Conservation (phyloP, 108 stramenopile genomes). For the Skeletonema potamos region DNA sequence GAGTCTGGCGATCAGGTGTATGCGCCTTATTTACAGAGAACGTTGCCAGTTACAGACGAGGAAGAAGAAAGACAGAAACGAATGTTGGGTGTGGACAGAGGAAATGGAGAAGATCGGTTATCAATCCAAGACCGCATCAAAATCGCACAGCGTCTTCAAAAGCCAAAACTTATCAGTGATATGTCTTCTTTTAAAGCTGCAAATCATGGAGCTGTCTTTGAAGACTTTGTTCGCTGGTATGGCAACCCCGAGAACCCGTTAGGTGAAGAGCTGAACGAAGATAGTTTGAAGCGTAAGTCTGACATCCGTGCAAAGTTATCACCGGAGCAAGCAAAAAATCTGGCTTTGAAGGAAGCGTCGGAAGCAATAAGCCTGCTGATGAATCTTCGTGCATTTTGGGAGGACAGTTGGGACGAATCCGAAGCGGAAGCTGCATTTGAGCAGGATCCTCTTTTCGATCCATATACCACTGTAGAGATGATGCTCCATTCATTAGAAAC, state of each 20-base stretch:
- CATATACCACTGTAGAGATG: conserved; percentile 74
- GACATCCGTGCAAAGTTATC: conserved; percentile 27
- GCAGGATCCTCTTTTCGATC: conserved; percentile 81
- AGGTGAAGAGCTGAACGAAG: conserved; percentile 57
- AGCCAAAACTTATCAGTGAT: conserved; percentile 79
- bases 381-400: conserved; percentile 79
- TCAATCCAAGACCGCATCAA: conserved; percentile 61
- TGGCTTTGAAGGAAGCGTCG: conserved; percentile 60
- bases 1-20: conserved; percentile 72
- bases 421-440: conserved; percentile 64
- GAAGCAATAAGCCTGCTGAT: conserved; percentile 70
- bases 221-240: conserved; percentile 87
- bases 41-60: conserved; percentile 83
- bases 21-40: conserved; percentile 83
- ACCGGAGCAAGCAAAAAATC: conserved; percentile 29
- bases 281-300: conserved; percentile 13
- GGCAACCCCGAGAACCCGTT: conserved; percentile 80
- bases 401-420: conserved; percentile 75
- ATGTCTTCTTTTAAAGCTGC: conserved; percentile 91
- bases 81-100: conserved; percentile 37
- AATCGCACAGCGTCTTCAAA: conserved; percentile 71
- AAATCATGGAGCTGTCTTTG: conserved; percentile 67
- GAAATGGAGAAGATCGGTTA: conserved; percentile 3
- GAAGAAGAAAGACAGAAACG: conserved; percentile 64
- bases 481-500: conserved; percentile 79